These are phyloP conservation scores for Cercospora nicotianae DNA, from an alignment of 2,329 filamentous ascomycete species.

Conservation along the genomic window DNA sequence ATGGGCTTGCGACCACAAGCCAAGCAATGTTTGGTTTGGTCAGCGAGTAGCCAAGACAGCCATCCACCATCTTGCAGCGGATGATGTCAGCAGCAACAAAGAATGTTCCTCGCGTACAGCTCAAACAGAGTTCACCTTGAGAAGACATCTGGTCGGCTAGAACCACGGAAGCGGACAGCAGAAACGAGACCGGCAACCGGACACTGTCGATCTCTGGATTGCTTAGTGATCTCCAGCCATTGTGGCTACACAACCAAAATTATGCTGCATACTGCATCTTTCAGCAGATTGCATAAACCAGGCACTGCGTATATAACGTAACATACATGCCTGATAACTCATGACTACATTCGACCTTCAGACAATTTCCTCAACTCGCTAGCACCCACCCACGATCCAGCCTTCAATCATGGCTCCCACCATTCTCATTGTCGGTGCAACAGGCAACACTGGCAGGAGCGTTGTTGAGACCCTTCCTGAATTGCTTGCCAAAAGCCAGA, in stretches of 20 bases:
- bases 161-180: background rate
- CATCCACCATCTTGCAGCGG: background rate
- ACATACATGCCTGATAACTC: background rate
- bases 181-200: background rate
- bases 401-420: conserved; percentile 1
- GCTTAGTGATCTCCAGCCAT: background rate
- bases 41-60: background rate
- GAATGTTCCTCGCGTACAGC: background rate
- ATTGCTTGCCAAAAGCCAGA: conserved; percentile 1
- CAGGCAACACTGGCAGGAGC: conserved; percentile 12
- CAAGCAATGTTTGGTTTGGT: background rate
- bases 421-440: conserved; percentile 12
- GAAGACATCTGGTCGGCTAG: background rate
- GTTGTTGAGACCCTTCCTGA: conserved; percentile 5
- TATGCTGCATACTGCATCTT: background rate
- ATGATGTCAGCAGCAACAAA: background rate
- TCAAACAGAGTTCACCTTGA: background rate
- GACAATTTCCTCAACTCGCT: background rate
- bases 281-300: background rate
- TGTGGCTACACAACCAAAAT: background rate
- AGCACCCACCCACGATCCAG: background rate
- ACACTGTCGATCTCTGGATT: background rate
- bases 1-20: background rate
- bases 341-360: background rate
- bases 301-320: background rate